These are phyloP conservation scores for Seiridium unicorne DNA, from an alignment of 2,329 filamentous ascomycete species.

Conservation along the genomic window DNA sequence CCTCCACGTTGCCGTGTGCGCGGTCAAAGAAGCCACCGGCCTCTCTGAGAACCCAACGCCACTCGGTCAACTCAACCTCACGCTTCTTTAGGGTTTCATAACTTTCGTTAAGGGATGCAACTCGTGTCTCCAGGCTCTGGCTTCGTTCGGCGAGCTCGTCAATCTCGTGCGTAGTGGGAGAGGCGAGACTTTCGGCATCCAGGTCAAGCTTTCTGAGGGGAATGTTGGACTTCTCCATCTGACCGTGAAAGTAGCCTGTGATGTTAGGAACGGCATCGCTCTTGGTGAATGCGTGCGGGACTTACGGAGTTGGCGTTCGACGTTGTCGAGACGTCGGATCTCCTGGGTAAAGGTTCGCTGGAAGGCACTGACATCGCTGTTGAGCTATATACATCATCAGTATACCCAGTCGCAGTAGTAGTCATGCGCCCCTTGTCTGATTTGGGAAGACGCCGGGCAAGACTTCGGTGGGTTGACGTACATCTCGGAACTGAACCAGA, in stretches of 20 bases:
- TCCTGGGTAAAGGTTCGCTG: slow-evolving; percentile 97
- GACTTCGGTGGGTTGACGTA: slow-evolving; percentile 46
- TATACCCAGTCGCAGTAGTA: background rate
- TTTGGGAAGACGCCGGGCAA: slow-evolving; percentile 12
- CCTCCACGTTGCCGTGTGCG: slow-evolving; percentile 92
- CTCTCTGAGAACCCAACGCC: slow-evolving; percentile 96
- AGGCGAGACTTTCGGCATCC: slow-evolving; percentile 80
- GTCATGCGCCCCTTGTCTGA: background rate
- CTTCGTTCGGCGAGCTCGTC: slow-evolving; percentile 92
- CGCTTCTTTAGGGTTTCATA: slow-evolving; percentile 98
- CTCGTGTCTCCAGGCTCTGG: slow-evolving; percentile 86
- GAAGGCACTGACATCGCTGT: slow-evolving; percentile 89
- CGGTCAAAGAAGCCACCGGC: slow-evolving; percentile 97
- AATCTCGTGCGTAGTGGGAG: slow-evolving; percentile 90
- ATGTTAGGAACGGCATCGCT: slow-evolving; percentile 25
- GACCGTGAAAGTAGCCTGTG: slow-evolving; percentile 84
- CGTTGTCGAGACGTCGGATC: slow-evolving; percentile 95
- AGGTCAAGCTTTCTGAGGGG: slow-evolving; percentile 87
- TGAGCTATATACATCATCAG: slow-evolving; percentile 61
- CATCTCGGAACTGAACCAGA: slow-evolving; percentile 95
- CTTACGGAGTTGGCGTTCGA: slow-evolving; percentile 94
- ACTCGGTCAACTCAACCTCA: slow-evolving; percentile 94
- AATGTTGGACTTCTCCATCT: slow-evolving; percentile 93
- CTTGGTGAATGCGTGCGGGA: slow-evolving; percentile 22
- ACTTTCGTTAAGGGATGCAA: slow-evolving; percentile 91